phyloP scores from a whole-genome alignment of 2,329 filamentous ascomycete species.

The Clarireedia monteithiana region DNA sequence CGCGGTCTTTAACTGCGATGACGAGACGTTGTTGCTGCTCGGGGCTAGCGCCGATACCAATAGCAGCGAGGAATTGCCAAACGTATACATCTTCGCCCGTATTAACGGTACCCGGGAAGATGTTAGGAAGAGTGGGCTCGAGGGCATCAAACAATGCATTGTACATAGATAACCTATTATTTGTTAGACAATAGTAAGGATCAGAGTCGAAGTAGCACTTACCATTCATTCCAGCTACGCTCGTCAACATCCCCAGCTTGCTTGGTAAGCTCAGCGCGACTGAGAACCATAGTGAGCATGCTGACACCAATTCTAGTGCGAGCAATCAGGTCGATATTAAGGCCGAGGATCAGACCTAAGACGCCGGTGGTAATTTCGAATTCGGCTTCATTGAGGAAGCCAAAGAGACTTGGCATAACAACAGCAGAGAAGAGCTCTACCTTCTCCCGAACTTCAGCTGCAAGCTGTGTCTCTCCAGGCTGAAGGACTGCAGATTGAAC shows the following conservation, averaged over 20 bases:
- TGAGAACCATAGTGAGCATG: constrained; percentile 89
- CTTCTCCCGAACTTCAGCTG: constrained; percentile 75
- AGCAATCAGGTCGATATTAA: constrained; percentile 77
- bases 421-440: constrained; percentile 83
- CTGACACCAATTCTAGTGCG: constrained; percentile 82
- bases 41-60: constrained; percentile 86
- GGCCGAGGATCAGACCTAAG: constrained; percentile 72
- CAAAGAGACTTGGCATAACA: constrained; percentile 84
- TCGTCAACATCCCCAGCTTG: constrained; percentile 65
- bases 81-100: constrained; percentile 91
- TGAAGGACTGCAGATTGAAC: constrained; percentile 72
- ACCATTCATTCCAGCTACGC: constrained; percentile 76
- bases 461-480: constrained; percentile 63
- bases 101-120: constrained; percentile 89
- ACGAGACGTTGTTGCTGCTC: constrained; percentile 94
- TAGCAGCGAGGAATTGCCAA: constrained; percentile 94
- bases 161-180: constrained; percentile 62
- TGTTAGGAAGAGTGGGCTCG: constrained; percentile 72
- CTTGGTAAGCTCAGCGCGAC: constrained; percentile 87
- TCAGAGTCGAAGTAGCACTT: constrained; percentile 22
- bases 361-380: constrained; percentile 88
- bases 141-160: constrained; percentile 80
- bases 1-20: constrained; percentile 91
- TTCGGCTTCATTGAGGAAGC: constrained; percentile 83
- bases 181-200: constrained; percentile 27